Percentiles rank a stretch among this genome's conserved stretches.
These are phyloP conservation scores for Alopecurus myosuroides DNA, from an alignment of 176 grass and related monocot species.

Conservation along the genomic window DNA sequence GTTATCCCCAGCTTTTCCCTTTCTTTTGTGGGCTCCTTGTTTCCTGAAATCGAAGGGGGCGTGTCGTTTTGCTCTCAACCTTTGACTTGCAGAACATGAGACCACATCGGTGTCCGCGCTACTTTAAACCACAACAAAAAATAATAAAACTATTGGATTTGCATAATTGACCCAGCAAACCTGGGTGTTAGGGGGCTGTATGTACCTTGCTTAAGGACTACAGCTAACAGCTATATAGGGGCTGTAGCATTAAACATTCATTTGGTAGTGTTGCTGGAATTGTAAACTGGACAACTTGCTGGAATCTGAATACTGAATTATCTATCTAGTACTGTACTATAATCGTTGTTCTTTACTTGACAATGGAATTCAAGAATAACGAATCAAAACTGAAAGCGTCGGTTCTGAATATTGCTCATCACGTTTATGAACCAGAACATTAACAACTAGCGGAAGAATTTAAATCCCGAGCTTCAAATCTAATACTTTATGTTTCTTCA, in stretches of 20 bases:
- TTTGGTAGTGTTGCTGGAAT: background rate
- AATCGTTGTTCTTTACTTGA: background rate
- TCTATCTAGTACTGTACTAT: background rate
- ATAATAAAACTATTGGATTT: background rate
- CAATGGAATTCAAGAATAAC: background rate
- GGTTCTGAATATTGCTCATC: background rate
- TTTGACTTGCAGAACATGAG: slow-evolving; percentile 12
- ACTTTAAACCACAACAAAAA: background rate
- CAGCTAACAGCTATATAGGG: background rate
- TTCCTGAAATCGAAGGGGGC: background rate
- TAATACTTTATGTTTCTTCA: no score
- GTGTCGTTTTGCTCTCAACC: background rate
- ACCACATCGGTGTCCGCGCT: background rate
- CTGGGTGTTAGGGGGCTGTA: slow-evolving; percentile 4
- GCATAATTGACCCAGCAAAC: slow-evolving; percentile 4
- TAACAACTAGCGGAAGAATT: background rate
- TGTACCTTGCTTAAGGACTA: background rate
- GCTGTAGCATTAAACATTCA: background rate
- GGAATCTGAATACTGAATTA: background rate
- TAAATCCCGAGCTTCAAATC: no score
- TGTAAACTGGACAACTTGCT: slow-evolving; percentile 11
- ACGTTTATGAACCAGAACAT: background rate
- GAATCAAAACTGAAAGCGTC: background rate
- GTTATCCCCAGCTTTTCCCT: no score
- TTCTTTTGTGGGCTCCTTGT: no score